Conservation (phyloP, 345 rosid genomes). For the Linum trigynum region DNA sequence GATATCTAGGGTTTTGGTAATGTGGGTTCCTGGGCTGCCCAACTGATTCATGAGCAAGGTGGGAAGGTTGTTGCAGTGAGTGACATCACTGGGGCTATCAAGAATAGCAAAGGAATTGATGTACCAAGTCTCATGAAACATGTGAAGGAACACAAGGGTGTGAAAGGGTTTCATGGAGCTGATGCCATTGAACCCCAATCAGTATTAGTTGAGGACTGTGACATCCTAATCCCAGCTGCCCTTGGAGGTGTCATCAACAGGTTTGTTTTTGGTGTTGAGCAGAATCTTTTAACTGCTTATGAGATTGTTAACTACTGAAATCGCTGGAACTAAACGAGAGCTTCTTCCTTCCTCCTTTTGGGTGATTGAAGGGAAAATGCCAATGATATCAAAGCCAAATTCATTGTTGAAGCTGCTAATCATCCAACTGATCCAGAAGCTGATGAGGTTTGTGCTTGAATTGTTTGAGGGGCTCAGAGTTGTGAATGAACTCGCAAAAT, state of each 20-base stretch:
- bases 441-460: conserved; percentile 52
- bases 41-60: conserved; percentile 12
- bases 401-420: conserved; percentile 84
- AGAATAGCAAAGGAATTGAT: conserved; percentile 15
- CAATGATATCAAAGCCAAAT: conserved; percentile 74
- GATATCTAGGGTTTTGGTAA: conserved; percentile 17
- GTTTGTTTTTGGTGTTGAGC: neutral
- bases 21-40: conserved; percentile 17
- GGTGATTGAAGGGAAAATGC: conserved; percentile 64
- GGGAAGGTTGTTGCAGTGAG: conserved; percentile 16
- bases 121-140: conserved; percentile 14
- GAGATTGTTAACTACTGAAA: too few species aligned
- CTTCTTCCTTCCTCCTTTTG: neutral
- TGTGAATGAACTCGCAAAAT: neutral
- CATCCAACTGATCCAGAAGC: conserved; percentile 99
- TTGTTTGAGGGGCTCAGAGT: neutral
- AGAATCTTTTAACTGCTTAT: too few species aligned
- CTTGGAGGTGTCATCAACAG: conserved; percentile 19
- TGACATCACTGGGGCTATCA: conserved; percentile 18
- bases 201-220: conserved; percentile 17
- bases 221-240: conserved; percentile 21
- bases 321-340: neutral
- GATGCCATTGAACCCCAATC: conserved; percentile 14
- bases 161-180: conserved; percentile 11
- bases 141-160: neutral